A percentile compares a stretch with the other conserved stretches of the same genome.
These are phyloP conservation scores for Pseudonitzschia delicatissima DNA, from an alignment of 108 stramenopile genomes.

Conservation along the genomic window DNA sequence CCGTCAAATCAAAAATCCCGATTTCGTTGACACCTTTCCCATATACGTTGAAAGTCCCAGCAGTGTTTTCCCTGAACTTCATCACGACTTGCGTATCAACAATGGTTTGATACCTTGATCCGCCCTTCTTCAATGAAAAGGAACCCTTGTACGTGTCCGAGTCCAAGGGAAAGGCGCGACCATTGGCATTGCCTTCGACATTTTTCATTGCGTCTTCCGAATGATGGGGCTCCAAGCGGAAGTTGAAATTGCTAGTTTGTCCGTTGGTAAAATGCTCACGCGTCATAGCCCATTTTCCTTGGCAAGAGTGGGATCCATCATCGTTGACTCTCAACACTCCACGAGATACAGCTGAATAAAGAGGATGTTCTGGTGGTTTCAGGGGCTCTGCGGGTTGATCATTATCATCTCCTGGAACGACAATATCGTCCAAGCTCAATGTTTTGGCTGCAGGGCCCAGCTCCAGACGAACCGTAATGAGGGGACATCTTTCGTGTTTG, in stretches of 20 bases:
- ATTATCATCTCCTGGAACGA: slow-evolving; percentile 36
- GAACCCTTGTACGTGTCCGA: slow-evolving; percentile 77
- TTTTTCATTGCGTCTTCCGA: slow-evolving; percentile 36
- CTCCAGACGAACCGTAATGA: slow-evolving; percentile 16
- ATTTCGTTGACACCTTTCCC: slow-evolving; percentile 80
- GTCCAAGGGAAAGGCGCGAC: slow-evolving; percentile 64
- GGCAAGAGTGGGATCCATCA: slow-evolving; percentile 70
- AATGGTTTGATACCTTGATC: slow-evolving; percentile 45
- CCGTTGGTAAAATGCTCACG: slow-evolving; percentile 67
- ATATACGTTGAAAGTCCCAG: slow-evolving; percentile 76
- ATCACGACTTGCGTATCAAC: slow-evolving; percentile 75
- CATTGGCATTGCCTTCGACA: neutral
- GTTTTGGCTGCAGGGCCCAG: slow-evolving; percentile 33
- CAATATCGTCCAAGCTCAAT: slow-evolving; percentile 60
- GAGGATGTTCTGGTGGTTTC: slow-evolving; percentile 36
- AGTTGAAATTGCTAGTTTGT: slow-evolving; percentile 60
- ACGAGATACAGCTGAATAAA: slow-evolving; percentile 66
- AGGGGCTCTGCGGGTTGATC: slow-evolving; percentile 13
- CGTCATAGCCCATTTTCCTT: slow-evolving; percentile 80
- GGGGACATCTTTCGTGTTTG: slow-evolving; percentile 16
- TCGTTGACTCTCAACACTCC: slow-evolving; percentile 73
- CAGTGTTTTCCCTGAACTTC: slow-evolving; percentile 70
- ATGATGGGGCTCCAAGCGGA: slow-evolving; percentile 68
- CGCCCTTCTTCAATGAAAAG: slow-evolving; percentile 66
- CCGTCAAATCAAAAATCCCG: slow-evolving; percentile 61